phyloP scores from a whole-genome alignment of 2,329 filamentous ascomycete genomes.

The Sarocladiaceae sp. region DNA sequence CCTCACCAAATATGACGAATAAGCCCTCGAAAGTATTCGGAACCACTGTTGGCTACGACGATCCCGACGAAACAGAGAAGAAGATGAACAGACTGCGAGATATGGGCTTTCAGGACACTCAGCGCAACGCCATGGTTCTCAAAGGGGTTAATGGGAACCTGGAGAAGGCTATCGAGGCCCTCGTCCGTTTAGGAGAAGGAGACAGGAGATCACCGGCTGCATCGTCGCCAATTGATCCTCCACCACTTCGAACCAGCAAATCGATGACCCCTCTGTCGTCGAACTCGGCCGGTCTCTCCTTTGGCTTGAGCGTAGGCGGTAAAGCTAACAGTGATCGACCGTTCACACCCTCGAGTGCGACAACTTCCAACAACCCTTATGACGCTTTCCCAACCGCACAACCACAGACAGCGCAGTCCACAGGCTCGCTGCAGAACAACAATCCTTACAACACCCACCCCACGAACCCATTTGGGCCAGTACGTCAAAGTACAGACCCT shows the following conservation, averaged over 20 bases:
- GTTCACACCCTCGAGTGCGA: slow-evolving; percentile 33
- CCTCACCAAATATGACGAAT: slow-evolving; percentile 43
- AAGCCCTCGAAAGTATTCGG: slow-evolving; percentile 69
- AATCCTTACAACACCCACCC: slow-evolving; percentile 47
- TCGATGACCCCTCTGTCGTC: slow-evolving; percentile 48
- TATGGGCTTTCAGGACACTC: slow-evolving; percentile 87
- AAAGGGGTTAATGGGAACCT: slow-evolving; percentile 81
- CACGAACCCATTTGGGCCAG: slow-evolving; percentile 67
- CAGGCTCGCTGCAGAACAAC: slow-evolving; percentile 54
- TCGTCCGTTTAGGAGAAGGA: slow-evolving; percentile 78
- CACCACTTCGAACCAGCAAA: slow-evolving; percentile 39
- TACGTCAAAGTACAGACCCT: slow-evolving; percentile 31
- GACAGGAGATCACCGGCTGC: slow-evolving; percentile 34
- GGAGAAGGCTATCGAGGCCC: slow-evolving; percentile 78
- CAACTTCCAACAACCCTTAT: slow-evolving; percentile 61
- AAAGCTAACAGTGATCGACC: slow-evolving; percentile 23
- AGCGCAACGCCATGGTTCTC: slow-evolving; percentile 74
- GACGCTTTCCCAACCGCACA: slow-evolving; percentile 52
- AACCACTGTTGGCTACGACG: slow-evolving; percentile 55
- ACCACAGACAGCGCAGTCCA: slow-evolving; percentile 62
- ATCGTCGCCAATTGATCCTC: slow-evolving; percentile 16
- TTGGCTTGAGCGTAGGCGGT: slow-evolving; percentile 26
- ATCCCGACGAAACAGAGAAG: slow-evolving; percentile 59
- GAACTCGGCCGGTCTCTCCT: slow-evolving; percentile 24
- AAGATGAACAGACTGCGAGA: slow-evolving; percentile 77